Evolutionary conservation across 1,139 yeast species (phyloP).

Genomic region (Geotrichum carabidarum): DNA sequence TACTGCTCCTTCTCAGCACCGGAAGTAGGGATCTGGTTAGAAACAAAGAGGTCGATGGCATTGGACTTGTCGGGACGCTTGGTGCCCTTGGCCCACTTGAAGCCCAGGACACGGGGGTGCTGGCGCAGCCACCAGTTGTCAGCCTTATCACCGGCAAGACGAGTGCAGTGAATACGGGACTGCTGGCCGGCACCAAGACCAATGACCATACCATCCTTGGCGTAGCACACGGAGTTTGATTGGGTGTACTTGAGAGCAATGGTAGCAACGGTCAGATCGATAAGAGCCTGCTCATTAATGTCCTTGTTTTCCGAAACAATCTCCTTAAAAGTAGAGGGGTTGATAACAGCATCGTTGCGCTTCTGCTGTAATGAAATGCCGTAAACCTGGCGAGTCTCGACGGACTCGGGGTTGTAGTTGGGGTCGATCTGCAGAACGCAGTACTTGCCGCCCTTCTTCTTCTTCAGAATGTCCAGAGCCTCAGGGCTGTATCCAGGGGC

Average conservation of each 20-base stretch:
- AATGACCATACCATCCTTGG: slow-evolving; percentile 97
- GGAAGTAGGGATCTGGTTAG: slow-evolving; percentile 81
- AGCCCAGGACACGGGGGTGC: slow-evolving; percentile 85
- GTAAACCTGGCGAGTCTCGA: slow-evolving; percentile 91
- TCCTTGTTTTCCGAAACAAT: slow-evolving; percentile 81
- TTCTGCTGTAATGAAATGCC: slow-evolving; percentile 94
- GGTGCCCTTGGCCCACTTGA: slow-evolving; percentile 97
- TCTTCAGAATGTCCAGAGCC: slow-evolving; percentile 79
- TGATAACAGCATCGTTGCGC: slow-evolving; percentile 95
- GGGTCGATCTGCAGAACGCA: slow-evolving; percentile 95
- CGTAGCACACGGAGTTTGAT: slow-evolving; percentile 96
- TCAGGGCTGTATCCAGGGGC: slow-evolving; percentile 95
- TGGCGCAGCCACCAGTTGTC: slow-evolving; percentile 99
- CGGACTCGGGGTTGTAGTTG: slow-evolving; percentile 71
- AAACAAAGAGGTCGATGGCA: slow-evolving; percentile 90
- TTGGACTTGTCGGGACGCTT: slow-evolving; percentile 98
- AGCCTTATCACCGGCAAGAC: slow-evolving; percentile 98
- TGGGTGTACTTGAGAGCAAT: slow-evolving; percentile 96
- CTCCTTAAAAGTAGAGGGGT: slow-evolving; percentile 82
- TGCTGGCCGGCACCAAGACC: slow-evolving; percentile 99
- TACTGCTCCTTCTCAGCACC: slow-evolving; percentile 94
- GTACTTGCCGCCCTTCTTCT: slow-evolving; percentile 96
- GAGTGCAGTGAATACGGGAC: slow-evolving; percentile 97
- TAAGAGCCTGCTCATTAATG: slow-evolving; percentile 83
- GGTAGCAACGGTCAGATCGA: slow-evolving; percentile 94